Percentiles rank a stretch among this genome's conserved stretches.
Conservation (phyloP, 768 basidiomycete genomes). For the Boletus sp. region DNA sequence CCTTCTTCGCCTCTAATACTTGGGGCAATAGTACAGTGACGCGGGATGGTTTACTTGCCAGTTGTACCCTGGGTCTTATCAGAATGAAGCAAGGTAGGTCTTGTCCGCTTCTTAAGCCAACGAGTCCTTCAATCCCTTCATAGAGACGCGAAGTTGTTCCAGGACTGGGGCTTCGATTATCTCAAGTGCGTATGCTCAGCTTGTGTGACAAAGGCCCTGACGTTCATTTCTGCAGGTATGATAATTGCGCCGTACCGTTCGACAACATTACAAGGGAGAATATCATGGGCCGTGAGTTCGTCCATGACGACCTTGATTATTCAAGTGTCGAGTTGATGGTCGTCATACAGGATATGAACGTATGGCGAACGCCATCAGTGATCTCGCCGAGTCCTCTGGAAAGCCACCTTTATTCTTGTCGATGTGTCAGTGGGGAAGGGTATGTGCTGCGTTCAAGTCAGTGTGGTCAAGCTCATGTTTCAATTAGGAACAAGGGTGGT, state of each 20-base stretch:
- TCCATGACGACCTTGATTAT: not conserved
- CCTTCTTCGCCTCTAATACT: slow-evolving; percentile 2
- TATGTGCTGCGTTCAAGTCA: slow-evolving; percentile 25
- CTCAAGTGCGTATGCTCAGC: slow-evolving; percentile 45
- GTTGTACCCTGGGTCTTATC: slow-evolving; percentile 61
- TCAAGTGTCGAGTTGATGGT: not conserved
- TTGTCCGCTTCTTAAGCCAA: not conserved
- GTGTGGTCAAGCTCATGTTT: not conserved
- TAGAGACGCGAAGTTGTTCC: slow-evolving; percentile 57
- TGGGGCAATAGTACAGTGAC: slow-evolving; percentile 52
- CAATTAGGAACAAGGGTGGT: slow-evolving; percentile 56
- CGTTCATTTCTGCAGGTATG: slow-evolving; percentile 40
- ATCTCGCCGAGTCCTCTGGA: slow-evolving; percentile 44
- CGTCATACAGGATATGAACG: slow-evolving; percentile 48
- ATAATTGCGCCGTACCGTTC: slow-evolving; percentile 61
- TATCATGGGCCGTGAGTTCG: slow-evolving; percentile 48
- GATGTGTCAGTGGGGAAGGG: slow-evolving; percentile 67
- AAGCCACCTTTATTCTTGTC: slow-evolving; percentile 57
- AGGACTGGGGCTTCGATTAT: slow-evolving; percentile 64
- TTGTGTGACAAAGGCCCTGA: not conserved
- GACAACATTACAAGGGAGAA: slow-evolving; percentile 54
- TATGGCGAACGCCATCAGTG: slow-evolving; percentile 57
- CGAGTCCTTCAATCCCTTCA: not conserved
- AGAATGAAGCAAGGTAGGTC: slow-evolving; percentile 54
- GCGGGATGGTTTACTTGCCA: slow-evolving; percentile 69